These are phyloP conservation scores for Trifolium dubium DNA, from an alignment of 306 rosid species.

Conservation along the genomic window DNA sequence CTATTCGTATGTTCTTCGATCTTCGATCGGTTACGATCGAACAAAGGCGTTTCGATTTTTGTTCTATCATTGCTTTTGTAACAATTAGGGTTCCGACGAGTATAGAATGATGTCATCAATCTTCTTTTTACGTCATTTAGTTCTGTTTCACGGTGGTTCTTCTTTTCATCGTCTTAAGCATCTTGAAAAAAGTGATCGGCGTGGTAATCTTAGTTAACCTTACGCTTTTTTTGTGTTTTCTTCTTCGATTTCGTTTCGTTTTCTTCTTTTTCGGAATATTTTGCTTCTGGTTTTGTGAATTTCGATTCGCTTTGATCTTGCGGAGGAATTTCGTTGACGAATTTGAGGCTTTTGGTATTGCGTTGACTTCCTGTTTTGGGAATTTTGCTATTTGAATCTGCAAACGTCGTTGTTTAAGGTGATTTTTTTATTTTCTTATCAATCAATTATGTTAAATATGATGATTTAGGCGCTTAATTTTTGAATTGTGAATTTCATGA, in stretches of 20 bases:
- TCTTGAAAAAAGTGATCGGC: conserved; percentile 80
- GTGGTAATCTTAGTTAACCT: conserved; percentile 91
- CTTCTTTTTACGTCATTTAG: conserved; percentile 49
- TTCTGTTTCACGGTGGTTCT: conserved; percentile 63
- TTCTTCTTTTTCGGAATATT: conserved; percentile 14
- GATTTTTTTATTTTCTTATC: not conserved
- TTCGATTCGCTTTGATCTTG: conserved; percentile 6
- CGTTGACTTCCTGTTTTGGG: conserved; percentile 13
- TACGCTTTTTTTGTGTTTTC: conserved; percentile 4
- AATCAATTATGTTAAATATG: not conserved
- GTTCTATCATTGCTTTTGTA: not conserved
- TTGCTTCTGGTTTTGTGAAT: conserved; percentile 24
- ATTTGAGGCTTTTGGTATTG: conserved; percentile 27
- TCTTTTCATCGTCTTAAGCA: conserved; percentile 74
- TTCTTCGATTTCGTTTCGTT: not conserved
- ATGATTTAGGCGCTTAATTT: not conserved
- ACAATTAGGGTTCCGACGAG: conserved; percentile 65
- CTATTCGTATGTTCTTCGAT: conserved; percentile 6
- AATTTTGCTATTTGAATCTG: not conserved
- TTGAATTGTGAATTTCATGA: not conserved
- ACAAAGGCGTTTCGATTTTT: conserved; percentile 12
- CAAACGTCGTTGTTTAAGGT: conserved; percentile 37
- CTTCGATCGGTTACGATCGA: conserved; percentile 36
- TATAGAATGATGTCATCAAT: conserved; percentile 75
- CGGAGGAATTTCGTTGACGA: conserved; percentile 4